phyloP scores from a whole-genome alignment of 192 early-diverging fungal genomes.

The Funneliformis mosseae region DNA sequence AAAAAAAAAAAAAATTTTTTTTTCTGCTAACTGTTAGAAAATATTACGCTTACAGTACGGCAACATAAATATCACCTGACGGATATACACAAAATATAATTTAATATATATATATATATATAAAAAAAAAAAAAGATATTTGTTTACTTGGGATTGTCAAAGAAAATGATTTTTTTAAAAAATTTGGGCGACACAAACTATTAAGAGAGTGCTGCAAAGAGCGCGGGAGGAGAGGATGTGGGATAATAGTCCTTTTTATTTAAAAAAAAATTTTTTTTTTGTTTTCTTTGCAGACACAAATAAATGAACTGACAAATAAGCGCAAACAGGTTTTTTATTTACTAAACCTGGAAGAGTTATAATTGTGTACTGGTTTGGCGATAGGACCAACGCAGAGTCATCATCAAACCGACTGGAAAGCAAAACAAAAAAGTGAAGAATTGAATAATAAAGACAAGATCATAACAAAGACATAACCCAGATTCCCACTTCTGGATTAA shows the following conservation, averaged over 20 bases:
- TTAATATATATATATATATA: neutral
- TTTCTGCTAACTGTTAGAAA: neutral
- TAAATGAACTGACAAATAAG: constrained; percentile 1
- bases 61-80: neutral
- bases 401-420: neutral
- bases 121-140: neutral
- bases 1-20: neutral
- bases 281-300: neutral
- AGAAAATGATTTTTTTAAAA: neutral
- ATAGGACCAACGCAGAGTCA: neutral
- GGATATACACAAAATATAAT: neutral
- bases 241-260: neutral
- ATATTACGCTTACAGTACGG: neutral
- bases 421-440: neutral
- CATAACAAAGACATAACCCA: neutral
- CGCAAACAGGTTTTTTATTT: neutral
- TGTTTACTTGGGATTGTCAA: neutral
- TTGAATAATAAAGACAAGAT: neutral
- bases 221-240: neutral
- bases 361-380: neutral
- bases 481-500: neutral
- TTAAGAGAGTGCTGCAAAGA: neutral
- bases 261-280: neutral
- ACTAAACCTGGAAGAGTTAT: neutral
- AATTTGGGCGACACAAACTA: neutral